Percentiles rank a stretch among this genome's conserved stretches.
Conservation (phyloP, 2,329 filamentous ascomycete genomes). For the Cladobotryum mycophilum region DNA sequence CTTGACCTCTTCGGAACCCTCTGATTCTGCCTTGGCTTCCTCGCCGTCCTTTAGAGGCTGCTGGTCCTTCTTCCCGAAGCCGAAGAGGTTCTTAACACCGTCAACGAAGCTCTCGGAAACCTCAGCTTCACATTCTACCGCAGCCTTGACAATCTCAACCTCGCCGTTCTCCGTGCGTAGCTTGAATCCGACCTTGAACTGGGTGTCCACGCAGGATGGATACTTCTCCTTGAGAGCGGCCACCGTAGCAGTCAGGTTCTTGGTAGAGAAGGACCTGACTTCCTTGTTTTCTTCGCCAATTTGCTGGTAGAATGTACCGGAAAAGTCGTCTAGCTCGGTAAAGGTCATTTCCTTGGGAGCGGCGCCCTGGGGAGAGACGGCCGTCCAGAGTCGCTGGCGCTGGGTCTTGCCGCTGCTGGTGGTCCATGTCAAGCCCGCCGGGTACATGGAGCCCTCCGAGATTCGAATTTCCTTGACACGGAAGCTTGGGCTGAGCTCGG, state of each 20-base stretch:
- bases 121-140: constrained; percentile 79
- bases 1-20: constrained; percentile 32
- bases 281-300: constrained; percentile 53
- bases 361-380: constrained; percentile 66
- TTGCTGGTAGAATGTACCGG: constrained; percentile 72
- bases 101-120: constrained; percentile 71
- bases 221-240: constrained; percentile 70
- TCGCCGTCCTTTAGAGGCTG: constrained; percentile 63
- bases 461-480: constrained; percentile 93
- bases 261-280: constrained; percentile 62
- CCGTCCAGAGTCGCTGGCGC: constrained; percentile 77
- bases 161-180: constrained; percentile 69
- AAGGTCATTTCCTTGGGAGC: constrained; percentile 80
- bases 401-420: constrained; percentile 61
- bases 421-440: constrained; percentile 69
- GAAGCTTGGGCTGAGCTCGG: constrained; percentile 88
- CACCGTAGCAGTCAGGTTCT: constrained; percentile 82
- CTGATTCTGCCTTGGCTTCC: constrained; percentile 30
- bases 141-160: constrained; percentile 72
- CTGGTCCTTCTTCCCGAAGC: constrained; percentile 85
- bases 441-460: constrained; percentile 69
- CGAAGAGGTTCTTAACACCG: constrained; percentile 92
- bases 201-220: constrained; percentile 61
- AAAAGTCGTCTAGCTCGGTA: constrained; percentile 75
- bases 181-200: constrained; percentile 70